Conservation (phyloP, 352 stramenopile genomes). For the Phytopythium litorale region DNA sequence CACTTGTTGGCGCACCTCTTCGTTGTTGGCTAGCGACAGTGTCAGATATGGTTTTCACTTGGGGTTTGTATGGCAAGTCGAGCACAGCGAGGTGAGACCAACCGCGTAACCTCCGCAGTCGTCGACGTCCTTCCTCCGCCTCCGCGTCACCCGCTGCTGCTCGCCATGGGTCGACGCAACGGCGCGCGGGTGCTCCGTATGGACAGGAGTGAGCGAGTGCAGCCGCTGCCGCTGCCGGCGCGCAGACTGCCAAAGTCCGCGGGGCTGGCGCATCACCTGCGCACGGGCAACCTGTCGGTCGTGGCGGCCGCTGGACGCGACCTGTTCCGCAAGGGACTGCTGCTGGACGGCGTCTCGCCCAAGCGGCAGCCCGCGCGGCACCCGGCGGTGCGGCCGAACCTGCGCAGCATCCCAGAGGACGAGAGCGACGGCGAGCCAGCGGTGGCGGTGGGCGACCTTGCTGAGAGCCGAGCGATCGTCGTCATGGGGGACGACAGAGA, state of each 20-base stretch:
- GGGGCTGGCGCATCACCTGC: not conserved
- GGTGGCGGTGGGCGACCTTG: constrained; percentile 3
- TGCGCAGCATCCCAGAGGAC: constrained; percentile 52
- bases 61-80: constrained; percentile 1
- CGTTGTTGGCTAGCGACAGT: not conserved
- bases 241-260: not conserved
- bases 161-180: not conserved
- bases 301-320: constrained; percentile 53
- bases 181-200: not conserved
- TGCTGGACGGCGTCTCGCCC: constrained; percentile 42
- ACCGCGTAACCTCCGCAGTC: constrained; percentile 2
- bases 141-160: constrained; percentile 1
- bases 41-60: not conserved
- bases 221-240: constrained; percentile 2
- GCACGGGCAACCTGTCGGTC: constrained; percentile 16
- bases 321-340: constrained; percentile 57
- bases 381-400: constrained; percentile 25
- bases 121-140: not conserved
- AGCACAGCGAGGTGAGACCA: not conserved
- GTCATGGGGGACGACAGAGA: constrained; percentile 37
- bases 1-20: constrained; percentile 2
- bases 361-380: constrained; percentile 37
- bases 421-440: constrained; percentile 11
- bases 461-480: constrained; percentile 44
- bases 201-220: not conserved